phyloP scores from a whole-genome alignment of 805 yeast species.

The Saturnispora kantuleensis region DNA sequence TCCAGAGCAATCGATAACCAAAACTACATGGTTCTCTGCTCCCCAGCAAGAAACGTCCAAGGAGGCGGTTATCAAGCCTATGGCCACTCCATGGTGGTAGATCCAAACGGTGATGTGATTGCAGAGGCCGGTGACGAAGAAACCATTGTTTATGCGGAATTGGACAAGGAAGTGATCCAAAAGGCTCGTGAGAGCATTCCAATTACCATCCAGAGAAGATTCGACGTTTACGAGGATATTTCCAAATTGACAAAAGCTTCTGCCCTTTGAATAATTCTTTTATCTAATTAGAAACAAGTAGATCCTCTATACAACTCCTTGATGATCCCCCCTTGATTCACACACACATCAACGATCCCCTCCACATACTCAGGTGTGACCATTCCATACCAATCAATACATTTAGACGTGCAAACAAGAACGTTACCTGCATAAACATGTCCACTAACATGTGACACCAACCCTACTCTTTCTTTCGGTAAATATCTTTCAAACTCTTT shows the following conservation, averaged over 20 bases:
- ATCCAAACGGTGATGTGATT: slow-evolving; percentile 50
- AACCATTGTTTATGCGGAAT: slow-evolving; percentile 62
- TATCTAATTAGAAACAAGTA: background rate
- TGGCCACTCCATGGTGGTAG: slow-evolving; percentile 57
- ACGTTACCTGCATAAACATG: slow-evolving; percentile 83
- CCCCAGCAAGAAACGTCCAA: slow-evolving; percentile 69
- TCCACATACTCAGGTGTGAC: slow-evolving; percentile 60
- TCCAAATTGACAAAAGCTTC: slow-evolving; percentile 17
- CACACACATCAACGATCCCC: slow-evolving; percentile 49
- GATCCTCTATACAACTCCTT: slow-evolving; percentile 40
- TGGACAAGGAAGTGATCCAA: slow-evolving; percentile 51
- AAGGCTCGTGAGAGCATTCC: slow-evolving; percentile 61
- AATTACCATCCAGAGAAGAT: slow-evolving; percentile 58
- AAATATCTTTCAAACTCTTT: slow-evolving; percentile 38
- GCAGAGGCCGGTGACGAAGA: slow-evolving; percentile 75
- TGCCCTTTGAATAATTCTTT: slow-evolving; percentile 12
- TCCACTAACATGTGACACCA: slow-evolving; percentile 74
- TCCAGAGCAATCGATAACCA: slow-evolving; percentile 71
- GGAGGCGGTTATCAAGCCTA: slow-evolving; percentile 52
- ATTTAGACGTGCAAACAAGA: slow-evolving; percentile 37
- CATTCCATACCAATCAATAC: slow-evolving; percentile 66
- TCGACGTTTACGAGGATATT: slow-evolving; percentile 49
- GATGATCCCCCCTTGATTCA: slow-evolving; percentile 40
- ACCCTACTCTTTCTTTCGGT: slow-evolving; percentile 30
- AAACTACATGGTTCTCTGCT: slow-evolving; percentile 63